Base-by-base conservation (phyloP, 441 rosid species). In the Gossypium gossypioides region DNA sequence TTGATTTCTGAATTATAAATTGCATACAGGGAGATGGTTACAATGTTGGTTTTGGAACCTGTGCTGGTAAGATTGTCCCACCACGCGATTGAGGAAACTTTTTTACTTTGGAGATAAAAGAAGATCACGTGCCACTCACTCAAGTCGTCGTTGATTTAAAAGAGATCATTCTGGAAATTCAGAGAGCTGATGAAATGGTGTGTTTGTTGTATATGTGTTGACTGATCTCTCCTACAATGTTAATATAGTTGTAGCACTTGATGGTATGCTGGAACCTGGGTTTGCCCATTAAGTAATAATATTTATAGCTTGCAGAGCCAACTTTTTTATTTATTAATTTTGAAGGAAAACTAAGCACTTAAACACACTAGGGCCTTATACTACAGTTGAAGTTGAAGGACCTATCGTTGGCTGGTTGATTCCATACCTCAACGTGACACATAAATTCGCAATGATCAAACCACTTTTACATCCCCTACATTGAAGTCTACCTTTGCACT, bases 21-120 rank as follows among this genome's bases (percentile, higher is more conserved):
- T 27, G 32, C 27, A 69, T 82, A 78, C 81, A 90, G 98, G 97
- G 96, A 76, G 86, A 86, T 73, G 91, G 93, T 40, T 93, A 91
- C 82, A 87, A 58, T 42, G 86, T 90, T 60, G 98, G 97, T 37
- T 93, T 93, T 54, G 98, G 98, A 42, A 86, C 84, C 12, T 93
- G 98, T 84, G 72, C 88, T 0, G 96, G 98, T 54, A 93, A 85
- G 72, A 78, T 93, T 54, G 80, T 84, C 77, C 92, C 97, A 27
- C 76, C 89, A 50, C 77, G 58, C 16, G 74, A 74, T 40, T 81
- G 75, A 79, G 34, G 61, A 29, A 9, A 27, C 7, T 5, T 24
- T 62, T 24, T 0, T 29, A 21, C 16, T 0, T 27, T 42, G 55
- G 69, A 12, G 52, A 46, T 25, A 32, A 29, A 21, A 12, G 59